Base-by-base conservation (phyloP, 139 green algal species). In the Yamagishiella unicocca region DNA sequence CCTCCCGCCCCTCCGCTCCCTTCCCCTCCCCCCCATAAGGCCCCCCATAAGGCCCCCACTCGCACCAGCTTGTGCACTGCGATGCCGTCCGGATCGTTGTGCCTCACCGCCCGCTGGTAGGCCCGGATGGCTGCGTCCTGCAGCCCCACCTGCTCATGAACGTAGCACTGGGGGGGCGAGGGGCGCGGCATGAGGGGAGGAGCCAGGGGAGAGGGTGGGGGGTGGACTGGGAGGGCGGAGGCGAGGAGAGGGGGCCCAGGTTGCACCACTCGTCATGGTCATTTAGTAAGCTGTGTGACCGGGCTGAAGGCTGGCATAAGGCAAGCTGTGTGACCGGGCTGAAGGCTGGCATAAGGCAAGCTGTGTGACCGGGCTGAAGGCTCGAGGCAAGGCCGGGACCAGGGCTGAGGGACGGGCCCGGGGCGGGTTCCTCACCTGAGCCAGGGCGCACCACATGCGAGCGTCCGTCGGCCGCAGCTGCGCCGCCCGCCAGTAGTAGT, bases 401-500 rank as follows among this genome's bases (percentile, higher is more conserved):
- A n/a, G n/a, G n/a, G n/a, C n/a, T n/a, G n/a, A n/a, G n/a, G n/a
- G n/a, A n/a, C n/a, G n/a, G n/a, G n/a, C n/a, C n/a, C n/a, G n/a
- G n/a, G n/a, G n/a, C n/a, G n/a, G n/a, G n/a, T n/a, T n/a, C n/a
- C 78, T 17, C 43, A 85, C 99, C 91, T 98, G 95, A 19, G 96
- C 98, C 93, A 99, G 97, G 21, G 97, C 97, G 72, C 95, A 98
- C 98, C 98, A 99, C 96, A 99, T 99, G 82, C 98, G 95, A 19
- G 96, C 93, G 89, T 99, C 98, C 3, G 94, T 82, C 1, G 95
- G 96, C 22, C 96, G 85, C 88, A 99, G 92, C 89, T 95, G 84
- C 40, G 95, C 91, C 29, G 97, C 97, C 29, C 94, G 90, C 24
- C 81, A 66, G 89, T 93, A 94, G 89, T 95, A 95, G 82, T 94